Conservation (phyloP, 768 basidiomycete species). For the Suillus paluster region DNA sequence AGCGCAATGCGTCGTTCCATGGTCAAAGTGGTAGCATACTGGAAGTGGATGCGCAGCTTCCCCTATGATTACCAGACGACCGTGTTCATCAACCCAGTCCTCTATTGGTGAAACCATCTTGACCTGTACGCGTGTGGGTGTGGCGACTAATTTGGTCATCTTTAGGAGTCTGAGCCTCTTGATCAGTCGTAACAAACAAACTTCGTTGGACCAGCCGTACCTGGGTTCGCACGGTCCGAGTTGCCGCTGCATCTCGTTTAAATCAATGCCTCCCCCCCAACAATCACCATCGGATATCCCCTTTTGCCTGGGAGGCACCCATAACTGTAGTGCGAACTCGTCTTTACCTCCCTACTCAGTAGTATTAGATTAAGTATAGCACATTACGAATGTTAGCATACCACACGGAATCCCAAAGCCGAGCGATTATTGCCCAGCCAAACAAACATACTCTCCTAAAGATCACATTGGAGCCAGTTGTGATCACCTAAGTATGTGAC, state of each 20-base stretch:
- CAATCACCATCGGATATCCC: constrained; percentile 33
- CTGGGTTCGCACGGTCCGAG: constrained; percentile 41
- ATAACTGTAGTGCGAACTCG: constrained; percentile 34
- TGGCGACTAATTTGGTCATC: constrained; percentile 39
- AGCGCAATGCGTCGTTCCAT: neutral
- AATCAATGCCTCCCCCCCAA: constrained; percentile 40
- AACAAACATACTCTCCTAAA: constrained; percentile 14
- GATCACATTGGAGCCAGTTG: neutral
- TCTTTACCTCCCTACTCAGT: constrained; percentile 43
- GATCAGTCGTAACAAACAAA: neutral
- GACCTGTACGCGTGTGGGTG: constrained; percentile 42
- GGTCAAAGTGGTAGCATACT: constrained; percentile 33
- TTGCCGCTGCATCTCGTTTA: constrained; percentile 33
- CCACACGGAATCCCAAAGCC: constrained; percentile 27
- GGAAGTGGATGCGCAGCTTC: constrained; percentile 64
- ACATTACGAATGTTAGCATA: constrained; percentile 11
- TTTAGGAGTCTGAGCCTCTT: constrained; percentile 37
- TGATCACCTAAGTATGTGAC: constrained; percentile 6
- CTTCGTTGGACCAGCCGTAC: constrained; percentile 27
- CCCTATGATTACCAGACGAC: constrained; percentile 56
- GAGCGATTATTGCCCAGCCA: constrained; percentile 30
- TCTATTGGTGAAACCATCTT: constrained; percentile 46
- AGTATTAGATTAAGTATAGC: neutral
- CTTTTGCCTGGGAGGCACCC: constrained; percentile 34
- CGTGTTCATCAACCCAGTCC: constrained; percentile 52